These are phyloP conservation scores for Neolentinus lepideus DNA, from an alignment of 1,284 basidiomycete species.

Conservation along the genomic window DNA sequence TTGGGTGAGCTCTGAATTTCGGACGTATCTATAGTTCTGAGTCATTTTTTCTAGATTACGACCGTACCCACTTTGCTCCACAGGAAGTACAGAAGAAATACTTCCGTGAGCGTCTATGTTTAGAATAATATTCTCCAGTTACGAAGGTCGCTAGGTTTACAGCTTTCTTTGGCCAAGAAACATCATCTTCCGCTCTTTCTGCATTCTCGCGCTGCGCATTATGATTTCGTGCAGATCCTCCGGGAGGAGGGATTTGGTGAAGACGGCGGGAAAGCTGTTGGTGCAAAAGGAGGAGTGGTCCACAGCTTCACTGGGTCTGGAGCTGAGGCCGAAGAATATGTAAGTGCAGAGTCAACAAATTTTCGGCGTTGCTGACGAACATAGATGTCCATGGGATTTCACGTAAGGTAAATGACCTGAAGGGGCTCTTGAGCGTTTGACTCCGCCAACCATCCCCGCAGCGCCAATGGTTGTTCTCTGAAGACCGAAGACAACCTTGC, in stretches of 20 bases:
- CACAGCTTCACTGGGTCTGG: conserved; percentile 80
- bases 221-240: conserved; percentile 67
- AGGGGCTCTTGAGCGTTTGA: conserved; percentile 8
- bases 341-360: conserved; percentile 27
- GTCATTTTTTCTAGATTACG: conserved; percentile 57
- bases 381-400: conserved; percentile 67
- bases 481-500: conserved; percentile 74
- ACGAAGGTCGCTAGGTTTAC: conserved; percentile 30
- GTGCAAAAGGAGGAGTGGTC: conserved; percentile 70
- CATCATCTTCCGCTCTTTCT: conserved; percentile 78
- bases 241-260: conserved; percentile 57
- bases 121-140: neutral
- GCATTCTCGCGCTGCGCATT: conserved; percentile 75
- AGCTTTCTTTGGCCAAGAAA: conserved; percentile 67
- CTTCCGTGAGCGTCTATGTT: conserved; percentile 43
- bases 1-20: conserved; percentile 43
- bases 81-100: conserved; percentile 58
- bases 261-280: conserved; percentile 45
- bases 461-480: conserved; percentile 80
- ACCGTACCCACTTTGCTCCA: conserved; percentile 68
- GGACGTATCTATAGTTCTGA: neutral
- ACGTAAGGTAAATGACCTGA: conserved; percentile 38
- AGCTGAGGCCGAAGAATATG: conserved; percentile 64
- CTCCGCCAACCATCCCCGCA: conserved; percentile 19
- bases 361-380: conserved; percentile 6